phyloP scores from a whole-genome alignment of 352 stramenopile species.

The Globisporangium carolinianum region DNA sequence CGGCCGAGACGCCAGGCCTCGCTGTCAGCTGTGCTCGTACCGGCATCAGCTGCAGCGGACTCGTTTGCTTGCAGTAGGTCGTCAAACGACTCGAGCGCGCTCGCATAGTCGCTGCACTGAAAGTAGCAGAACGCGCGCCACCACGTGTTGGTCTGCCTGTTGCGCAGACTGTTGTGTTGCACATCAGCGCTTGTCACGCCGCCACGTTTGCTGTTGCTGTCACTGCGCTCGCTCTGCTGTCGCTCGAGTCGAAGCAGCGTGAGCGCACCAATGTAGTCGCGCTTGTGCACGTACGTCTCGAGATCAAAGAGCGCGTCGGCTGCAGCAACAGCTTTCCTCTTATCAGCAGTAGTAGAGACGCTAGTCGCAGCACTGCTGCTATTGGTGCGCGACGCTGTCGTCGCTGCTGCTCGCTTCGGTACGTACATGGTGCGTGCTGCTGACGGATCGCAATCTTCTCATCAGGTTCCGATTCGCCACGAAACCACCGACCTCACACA shows the following conservation, averaged over 20 bases:
- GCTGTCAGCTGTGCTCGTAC: constrained; percentile 8
- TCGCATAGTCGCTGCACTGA: constrained; percentile 36
- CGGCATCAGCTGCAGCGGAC: background rate
- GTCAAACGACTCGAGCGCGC: constrained; percentile 41
- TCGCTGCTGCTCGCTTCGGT: background rate
- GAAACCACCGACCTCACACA: no score
- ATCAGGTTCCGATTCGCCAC: no score
- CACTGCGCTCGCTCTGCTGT: constrained; percentile 8
- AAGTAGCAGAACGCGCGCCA: constrained; percentile 73
- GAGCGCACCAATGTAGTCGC: constrained; percentile 19
- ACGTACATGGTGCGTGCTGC: background rate
- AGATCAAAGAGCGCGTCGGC: constrained; percentile 10
- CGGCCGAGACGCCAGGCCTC: constrained; percentile 41
- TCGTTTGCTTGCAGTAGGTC: constrained; percentile 25
- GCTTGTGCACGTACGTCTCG: constrained; percentile 16
- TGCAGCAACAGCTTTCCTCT: background rate
- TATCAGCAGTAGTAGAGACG: no score
- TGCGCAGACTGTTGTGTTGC: background rate
- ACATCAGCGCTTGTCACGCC: background rate
- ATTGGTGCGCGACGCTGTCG: no score
- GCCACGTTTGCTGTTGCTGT: background rate
- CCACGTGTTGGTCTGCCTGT: constrained; percentile 35
- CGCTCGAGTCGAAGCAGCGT: constrained; percentile 15
- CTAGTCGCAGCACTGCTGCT: background rate
- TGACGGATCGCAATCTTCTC: background rate